Evolutionary conservation across 805 yeast genomes (phyloP).

Genomic region (Tetrapisispora phaffii): DNA sequence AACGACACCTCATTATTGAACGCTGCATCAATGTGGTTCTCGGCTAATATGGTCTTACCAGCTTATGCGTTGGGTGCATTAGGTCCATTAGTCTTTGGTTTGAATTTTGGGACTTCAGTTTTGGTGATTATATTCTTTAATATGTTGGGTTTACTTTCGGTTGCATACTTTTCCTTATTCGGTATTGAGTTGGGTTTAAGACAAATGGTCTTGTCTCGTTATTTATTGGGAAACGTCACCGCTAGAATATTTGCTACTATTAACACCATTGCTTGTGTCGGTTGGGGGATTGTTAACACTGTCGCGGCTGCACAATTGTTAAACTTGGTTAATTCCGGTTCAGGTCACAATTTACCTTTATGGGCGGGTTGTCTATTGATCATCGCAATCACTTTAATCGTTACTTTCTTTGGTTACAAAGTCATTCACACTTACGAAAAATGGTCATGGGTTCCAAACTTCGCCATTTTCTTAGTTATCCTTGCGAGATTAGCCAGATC

Average conservation of each 20-base stretch:
- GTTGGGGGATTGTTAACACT: constrained; percentile 92
- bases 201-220: constrained; percentile 77
- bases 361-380: constrained; percentile 85
- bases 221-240: constrained; percentile 62
- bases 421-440: constrained; percentile 75
- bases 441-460: constrained; percentile 81
- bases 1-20: constrained; percentile 53
- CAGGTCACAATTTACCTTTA: constrained; percentile 53
- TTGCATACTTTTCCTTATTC: constrained; percentile 72
- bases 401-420: constrained; percentile 77
- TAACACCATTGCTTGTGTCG: constrained; percentile 78
- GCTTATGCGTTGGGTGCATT: constrained; percentile 70
- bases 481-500: constrained; percentile 67
- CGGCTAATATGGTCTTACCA: constrained; percentile 82
- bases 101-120: constrained; percentile 66
- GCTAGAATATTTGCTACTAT: constrained; percentile 69
- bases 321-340: constrained; percentile 54
- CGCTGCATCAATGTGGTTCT: constrained; percentile 84
- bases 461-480: constrained; percentile 61
- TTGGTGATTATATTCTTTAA: constrained; percentile 64
- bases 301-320: constrained; percentile 81
- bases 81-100: constrained; percentile 52
- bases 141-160: constrained; percentile 63
- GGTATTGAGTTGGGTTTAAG: constrained; percentile 82
- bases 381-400: constrained; percentile 54